Evolutionary conservation across 768 basidiomycete genomes (phyloP).

Genomic region (Fomitopsis serialis): DNA sequence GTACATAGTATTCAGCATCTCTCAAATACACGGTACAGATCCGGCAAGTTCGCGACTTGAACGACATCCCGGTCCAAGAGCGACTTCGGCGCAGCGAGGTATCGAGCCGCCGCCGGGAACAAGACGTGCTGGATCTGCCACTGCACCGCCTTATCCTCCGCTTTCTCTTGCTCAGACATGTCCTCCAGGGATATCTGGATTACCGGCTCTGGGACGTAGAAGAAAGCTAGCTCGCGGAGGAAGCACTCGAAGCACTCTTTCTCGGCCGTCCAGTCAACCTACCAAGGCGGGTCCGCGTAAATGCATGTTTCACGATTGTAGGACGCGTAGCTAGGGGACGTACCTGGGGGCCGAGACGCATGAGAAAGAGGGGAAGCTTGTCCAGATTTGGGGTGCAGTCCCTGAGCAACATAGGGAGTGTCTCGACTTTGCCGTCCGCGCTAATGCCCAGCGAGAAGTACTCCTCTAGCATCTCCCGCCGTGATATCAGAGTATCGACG

Average conservation of each 20-base stretch:
- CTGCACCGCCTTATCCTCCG: conserved; percentile 44
- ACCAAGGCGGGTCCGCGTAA: background rate
- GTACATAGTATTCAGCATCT: conserved; percentile 50
- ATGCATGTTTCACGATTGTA: background rate
- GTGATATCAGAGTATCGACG: conserved; percentile 46
- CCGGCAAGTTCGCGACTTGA: conserved; percentile 85
- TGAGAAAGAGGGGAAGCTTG: conserved; percentile 82
- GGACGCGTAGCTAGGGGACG: conserved; percentile 5
- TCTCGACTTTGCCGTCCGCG: conserved; percentile 60
- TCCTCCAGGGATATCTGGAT: conserved; percentile 10
- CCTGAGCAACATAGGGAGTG: conserved; percentile 74
- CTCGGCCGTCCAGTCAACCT: conserved; percentile 91
- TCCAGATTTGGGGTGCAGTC: conserved; percentile 91
- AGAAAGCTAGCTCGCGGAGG: conserved; percentile 85
- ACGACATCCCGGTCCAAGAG: conserved; percentile 71
- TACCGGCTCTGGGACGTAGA: conserved; percentile 71
- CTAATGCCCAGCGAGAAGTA: conserved; percentile 83
- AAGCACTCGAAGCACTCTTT: conserved; percentile 81
- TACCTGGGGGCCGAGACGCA: conserved; percentile 92
- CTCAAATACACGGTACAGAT: conserved; percentile 93
- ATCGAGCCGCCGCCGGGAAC: conserved; percentile 80
- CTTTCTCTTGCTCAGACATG: conserved; percentile 1
- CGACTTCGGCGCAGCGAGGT: conserved; percentile 63
- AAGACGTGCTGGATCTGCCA: conserved; percentile 92
- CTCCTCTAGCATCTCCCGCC: conserved; percentile 83